Base-by-base conservation (phyloP, 2,329 filamentous ascomycete species). In the Pseudonectria foliicola region DNA sequence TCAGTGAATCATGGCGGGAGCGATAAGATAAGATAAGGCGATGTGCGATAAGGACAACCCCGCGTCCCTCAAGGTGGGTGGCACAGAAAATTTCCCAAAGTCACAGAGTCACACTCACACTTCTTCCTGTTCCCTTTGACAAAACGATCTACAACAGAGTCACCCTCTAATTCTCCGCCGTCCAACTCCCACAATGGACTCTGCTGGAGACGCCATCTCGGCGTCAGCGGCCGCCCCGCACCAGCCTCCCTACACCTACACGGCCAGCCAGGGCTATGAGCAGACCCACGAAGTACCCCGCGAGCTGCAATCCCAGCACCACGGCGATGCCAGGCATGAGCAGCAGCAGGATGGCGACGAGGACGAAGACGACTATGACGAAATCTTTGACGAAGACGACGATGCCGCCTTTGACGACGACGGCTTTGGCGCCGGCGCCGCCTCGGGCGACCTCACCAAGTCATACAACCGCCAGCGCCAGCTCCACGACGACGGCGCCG, bases 381-480 rank as follows among this genome's bases (percentile, higher is more conserved):
- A 59, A 30, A 54, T 54, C 18, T 54, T 60, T 21, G 59, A 65
- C 25, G 45, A 50, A 4, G 44, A 53, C 10, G 59, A 66, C 3
- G 60, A 73, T 24, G 69, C 77, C 24, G 77, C 80, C 8, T 68
- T 79, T 28, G 75, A 80, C 38, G 76, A 80, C 40, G 74, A 84
- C 41, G 77, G 77, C 15, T 77, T 75, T 51, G 62, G 73, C 13
- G 67, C 78, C 31, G 66, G 67, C 7, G 69, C 75, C 1, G 8
- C 8, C 18, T 21, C 18, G 18, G 70, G 73, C 26, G 85, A 94
- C 59, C 74, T 87, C 37, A 88, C 86, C 25, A 92, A 93, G 63
- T 80, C 82, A 7, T 92, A 92, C 68, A 95, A 95, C 59, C 82
- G 88, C 42, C 86, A 93, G 57, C 74, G 78, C 40, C 80, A 80